Evolutionary conservation across 2,329 filamentous ascomycete species (phyloP).

Genomic region (Pseudocercospora eumusae): DNA sequence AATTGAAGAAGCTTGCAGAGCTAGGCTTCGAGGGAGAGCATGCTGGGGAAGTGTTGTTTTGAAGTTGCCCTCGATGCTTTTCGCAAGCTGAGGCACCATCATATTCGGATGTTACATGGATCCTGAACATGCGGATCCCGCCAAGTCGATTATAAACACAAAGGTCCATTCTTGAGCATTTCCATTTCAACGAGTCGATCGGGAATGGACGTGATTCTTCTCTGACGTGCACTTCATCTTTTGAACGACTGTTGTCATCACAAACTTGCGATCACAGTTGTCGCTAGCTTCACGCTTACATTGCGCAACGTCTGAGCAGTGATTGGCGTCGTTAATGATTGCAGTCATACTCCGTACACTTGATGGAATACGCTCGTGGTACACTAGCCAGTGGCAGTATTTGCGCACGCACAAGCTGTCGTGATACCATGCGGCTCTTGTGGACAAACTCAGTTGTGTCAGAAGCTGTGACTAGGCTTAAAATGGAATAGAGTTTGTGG

Average conservation of each 20-base stretch:
- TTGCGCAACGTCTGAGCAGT: neutral
- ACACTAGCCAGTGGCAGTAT: constrained; percentile 11
- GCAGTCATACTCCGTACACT: neutral
- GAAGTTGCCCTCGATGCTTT: constrained; percentile 32
- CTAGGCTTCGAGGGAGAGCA: constrained; percentile 89
- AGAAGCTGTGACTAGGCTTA: neutral
- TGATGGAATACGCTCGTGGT: neutral
- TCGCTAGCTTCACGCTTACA: neutral
- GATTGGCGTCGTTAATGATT: neutral
- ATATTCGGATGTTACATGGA: constrained; percentile 35
- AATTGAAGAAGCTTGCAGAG: constrained; percentile 68
- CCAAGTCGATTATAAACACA: neutral
- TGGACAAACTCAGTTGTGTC: neutral
- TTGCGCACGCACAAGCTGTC: neutral
- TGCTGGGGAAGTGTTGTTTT: constrained; percentile 72
- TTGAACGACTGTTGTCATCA: neutral
- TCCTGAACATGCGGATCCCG: constrained; percentile 42
- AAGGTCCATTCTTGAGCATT: neutral
- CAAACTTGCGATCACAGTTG: neutral
- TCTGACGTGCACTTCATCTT: neutral
- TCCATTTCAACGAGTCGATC: neutral
- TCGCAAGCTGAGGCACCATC: constrained; percentile 6
- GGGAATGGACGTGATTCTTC: neutral
- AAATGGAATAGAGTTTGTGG: neutral
- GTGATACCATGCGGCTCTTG: neutral